Evolutionary conservation across 2,329 filamentous ascomycete species (phyloP), one percentile per base, ranked within the genome.

Genomic region (Exophiala xenobiotica): DNA sequence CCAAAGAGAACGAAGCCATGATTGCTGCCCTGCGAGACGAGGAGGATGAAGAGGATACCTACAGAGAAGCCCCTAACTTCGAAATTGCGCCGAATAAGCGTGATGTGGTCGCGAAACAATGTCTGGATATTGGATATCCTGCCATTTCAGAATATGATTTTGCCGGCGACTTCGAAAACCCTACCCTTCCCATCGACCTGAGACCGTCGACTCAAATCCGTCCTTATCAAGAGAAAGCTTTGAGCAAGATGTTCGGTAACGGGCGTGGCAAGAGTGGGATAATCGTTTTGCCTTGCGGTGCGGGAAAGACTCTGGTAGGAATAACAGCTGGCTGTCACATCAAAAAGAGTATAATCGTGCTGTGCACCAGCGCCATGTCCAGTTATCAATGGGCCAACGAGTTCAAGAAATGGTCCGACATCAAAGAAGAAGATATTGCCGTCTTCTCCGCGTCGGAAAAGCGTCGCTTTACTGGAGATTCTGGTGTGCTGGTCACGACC

Each of bases 181-280:
- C 92, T 1, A 96, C 89, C 44, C 76, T 99, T 27, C 90, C 97
- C 51, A 99, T 99, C 61, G 92, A 97, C 67, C 76, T 97, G 42
- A 88, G 88, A 62, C 91, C 92, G 0, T 85, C 86, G 50, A 92
- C 91, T 0, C 87, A 92, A 64, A 97, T 97, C 67, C 85, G 92
- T 67, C 85, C 81, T 74, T 99, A 99, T 63, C 93, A 99, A 68
- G 93, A 99, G 70, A 95, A 96, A 73, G 95, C 90, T 60, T 76
- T 99, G 7, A 95, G 89, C 74, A 99, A 99, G 70, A 99, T 99
- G 93, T 99, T 99, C 68, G 92, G 93, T 66, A 99, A 99, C 66
- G 92, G 92, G 43, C 86, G 93, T 70, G 93, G 93, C 11, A 93
- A 96, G 74, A 96, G 90, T 69, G 93, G 93, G 51, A 95, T 99